Conservation (phyloP, 306 rosid species). For the Lotus japonicus region DNA sequence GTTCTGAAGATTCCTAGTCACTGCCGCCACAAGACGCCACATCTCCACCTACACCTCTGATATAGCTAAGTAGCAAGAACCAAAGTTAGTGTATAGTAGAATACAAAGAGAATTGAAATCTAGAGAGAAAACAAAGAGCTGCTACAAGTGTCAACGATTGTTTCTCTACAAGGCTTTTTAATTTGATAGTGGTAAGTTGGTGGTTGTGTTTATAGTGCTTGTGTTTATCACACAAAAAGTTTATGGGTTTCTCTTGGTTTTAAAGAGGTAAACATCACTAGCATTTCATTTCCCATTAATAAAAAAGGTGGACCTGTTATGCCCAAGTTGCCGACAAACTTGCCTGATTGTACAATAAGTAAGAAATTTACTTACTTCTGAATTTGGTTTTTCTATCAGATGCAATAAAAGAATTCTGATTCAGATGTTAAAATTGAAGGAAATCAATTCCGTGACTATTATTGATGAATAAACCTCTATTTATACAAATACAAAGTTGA, state of each 20-base stretch:
- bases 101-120: background rate
- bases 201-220: conserved; percentile 44
- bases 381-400: background rate
- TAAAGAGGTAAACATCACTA: conserved; percentile 26
- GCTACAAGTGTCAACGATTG: background rate
- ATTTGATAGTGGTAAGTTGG: conserved; percentile 26
- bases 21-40: conserved; percentile 30
- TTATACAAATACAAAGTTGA: no score
- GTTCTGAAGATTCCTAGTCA: conserved; percentile 40
- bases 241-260: conserved; percentile 36
- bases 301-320: conserved; percentile 23
- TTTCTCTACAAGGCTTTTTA: conserved; percentile 8
- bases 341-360: conserved; percentile 18
- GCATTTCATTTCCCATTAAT: conserved; percentile 15
- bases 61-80: no score
- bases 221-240: conserved; percentile 46
- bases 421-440: no score
- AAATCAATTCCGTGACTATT: no score
- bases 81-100: no score
- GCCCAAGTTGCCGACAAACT: conserved; percentile 43
- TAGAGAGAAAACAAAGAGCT: background rate
- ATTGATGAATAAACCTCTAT: no score
- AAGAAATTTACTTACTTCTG: background rate
- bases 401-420: no score
- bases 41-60: background rate